Evolutionary conservation across 352 stramenopile species (phyloP).

Genomic region (Plasmopara viticola): DNA sequence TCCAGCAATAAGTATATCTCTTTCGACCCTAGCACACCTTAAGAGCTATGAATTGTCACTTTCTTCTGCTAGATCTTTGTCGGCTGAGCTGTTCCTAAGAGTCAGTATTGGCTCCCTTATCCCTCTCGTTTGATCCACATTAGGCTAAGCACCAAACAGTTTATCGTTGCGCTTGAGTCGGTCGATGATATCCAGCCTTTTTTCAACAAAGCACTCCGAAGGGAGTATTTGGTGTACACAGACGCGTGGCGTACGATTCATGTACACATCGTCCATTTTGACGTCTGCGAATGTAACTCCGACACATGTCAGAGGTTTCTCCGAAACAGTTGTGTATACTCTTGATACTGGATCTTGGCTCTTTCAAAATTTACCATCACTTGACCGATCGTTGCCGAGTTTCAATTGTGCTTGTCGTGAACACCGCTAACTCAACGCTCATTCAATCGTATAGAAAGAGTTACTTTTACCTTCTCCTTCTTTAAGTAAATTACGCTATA

Average conservation of each 20-base stretch:
- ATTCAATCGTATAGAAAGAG: not conserved
- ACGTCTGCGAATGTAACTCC: not conserved
- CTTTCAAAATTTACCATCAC: not conserved
- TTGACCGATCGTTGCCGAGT: not conserved
- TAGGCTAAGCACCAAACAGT: not conserved
- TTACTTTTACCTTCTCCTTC: constrained; percentile 2
- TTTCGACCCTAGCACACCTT: not conserved
- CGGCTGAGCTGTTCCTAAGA: not conserved
- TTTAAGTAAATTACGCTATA: constrained; percentile 1
- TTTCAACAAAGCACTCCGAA: not conserved
- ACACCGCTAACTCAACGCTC: not conserved
- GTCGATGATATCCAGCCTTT: not conserved
- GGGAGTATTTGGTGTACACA: not conserved
- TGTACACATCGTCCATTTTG: not conserved
- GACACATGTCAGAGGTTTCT: not conserved
- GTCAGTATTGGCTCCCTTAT: not conserved
- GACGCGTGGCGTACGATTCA: not conserved
- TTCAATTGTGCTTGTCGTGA: not conserved
- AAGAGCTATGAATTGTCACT: not conserved
- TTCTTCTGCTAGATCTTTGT: not conserved
- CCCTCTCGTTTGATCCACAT: not conserved
- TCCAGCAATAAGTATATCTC: not conserved
- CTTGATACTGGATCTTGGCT: not conserved
- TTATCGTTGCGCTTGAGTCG: not conserved
- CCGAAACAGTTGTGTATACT: not conserved